A percentile compares a stretch with the other conserved stretches of the same genome.
These are phyloP conservation scores for Apiospora arundinis DNA, from an alignment of 2,329 filamentous ascomycete species.

Conservation along the genomic window DNA sequence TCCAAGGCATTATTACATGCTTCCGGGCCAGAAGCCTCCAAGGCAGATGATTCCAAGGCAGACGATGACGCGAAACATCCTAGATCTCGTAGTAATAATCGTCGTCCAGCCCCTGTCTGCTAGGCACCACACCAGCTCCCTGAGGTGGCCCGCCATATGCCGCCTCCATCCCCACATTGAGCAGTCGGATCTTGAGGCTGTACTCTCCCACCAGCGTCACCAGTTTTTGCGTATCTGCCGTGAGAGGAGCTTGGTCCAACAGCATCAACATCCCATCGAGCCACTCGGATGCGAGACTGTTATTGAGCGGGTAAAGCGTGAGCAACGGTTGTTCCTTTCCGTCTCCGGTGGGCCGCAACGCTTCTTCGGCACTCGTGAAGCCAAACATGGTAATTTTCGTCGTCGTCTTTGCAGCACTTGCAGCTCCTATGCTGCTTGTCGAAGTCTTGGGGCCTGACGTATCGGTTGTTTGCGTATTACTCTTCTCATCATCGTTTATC, in stretches of 20 bases:
- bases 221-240: conserved; percentile 92
- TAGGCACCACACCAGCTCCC: conserved; percentile 80
- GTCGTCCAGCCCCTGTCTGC: conserved; percentile 84
- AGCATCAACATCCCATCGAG: conserved; percentile 94
- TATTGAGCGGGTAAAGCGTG: conserved; percentile 80
- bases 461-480: conserved; percentile 50
- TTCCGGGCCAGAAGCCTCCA: background rate
- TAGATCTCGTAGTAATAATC: conserved; percentile 70
- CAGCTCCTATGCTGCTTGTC: background rate
- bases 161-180: conserved; percentile 89
- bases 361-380: conserved; percentile 56
- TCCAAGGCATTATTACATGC: background rate
- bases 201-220: conserved; percentile 87
- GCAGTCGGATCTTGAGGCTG: conserved; percentile 86
- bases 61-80: conserved; percentile 9
- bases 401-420: conserved; percentile 50
- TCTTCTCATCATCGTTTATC: conserved; percentile 47
- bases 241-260: conserved; percentile 93
- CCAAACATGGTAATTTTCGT: conserved; percentile 95
- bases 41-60: background rate
- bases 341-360: conserved; percentile 41
- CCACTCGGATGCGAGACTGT: conserved; percentile 92
- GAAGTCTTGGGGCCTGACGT: conserved; percentile 37
- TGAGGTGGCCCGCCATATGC: conserved; percentile 69
- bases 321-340: conserved; percentile 77